A percentile compares a stretch with the other conserved stretches of the same genome.
Conservation (phyloP, 306 rosid genomes). For the Rosa rugosa region DNA sequence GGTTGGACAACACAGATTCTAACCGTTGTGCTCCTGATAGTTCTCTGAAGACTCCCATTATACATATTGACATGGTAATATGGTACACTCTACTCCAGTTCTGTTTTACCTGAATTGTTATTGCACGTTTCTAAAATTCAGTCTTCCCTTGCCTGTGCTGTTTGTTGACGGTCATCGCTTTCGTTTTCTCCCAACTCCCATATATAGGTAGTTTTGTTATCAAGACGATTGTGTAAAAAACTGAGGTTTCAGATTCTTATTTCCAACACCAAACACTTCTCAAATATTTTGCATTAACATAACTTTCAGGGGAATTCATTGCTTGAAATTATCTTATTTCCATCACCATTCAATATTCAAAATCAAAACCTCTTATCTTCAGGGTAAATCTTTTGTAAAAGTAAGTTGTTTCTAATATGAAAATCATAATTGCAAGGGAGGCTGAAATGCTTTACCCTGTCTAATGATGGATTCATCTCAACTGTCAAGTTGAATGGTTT, state of each 20-base stretch:
- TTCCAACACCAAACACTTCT: background rate
- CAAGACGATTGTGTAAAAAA: background rate
- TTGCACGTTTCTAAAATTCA: background rate
- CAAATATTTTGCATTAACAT: background rate
- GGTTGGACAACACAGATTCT: slow-evolving; percentile 36
- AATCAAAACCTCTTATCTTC: background rate
- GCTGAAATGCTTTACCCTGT: background rate
- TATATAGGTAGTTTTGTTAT: background rate
- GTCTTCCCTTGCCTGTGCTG: background rate
- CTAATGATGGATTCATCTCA: background rate
- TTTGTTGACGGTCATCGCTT: background rate
- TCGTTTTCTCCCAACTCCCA: background rate
- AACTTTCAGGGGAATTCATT: background rate
- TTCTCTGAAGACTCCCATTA: slow-evolving; percentile 38
- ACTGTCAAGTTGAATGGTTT: slow-evolving; percentile 15
- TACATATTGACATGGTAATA: slow-evolving; percentile 97
- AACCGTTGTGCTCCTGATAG: slow-evolving; percentile 31
- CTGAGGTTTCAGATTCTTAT: background rate
- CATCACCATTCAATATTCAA: background rate
- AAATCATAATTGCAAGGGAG: background rate
- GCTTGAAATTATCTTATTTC: background rate
- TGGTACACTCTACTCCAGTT: slow-evolving; percentile 47
- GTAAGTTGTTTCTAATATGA: background rate
- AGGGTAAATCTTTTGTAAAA: background rate
- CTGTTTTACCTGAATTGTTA: slow-evolving; percentile 22